A percentile compares a stretch with the other conserved stretches of the same genome.
Evolutionary conservation across 2,329 filamentous ascomycete genomes (phyloP).

Genomic region (Diaporthe citriasiana): DNA sequence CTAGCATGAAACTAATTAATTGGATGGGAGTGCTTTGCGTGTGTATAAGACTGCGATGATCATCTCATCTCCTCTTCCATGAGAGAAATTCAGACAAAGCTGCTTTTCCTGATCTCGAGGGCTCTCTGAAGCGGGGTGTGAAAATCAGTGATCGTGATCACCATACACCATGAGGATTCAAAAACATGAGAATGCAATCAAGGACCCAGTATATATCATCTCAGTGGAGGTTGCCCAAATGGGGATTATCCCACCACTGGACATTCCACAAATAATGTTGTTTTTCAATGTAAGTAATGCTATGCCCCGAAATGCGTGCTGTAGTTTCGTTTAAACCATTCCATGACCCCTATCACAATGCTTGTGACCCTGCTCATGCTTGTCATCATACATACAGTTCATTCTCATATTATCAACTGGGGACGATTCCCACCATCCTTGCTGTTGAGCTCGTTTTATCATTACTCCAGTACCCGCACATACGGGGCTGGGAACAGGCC

Average conservation of each 20-base stretch:
- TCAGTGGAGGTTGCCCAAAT: not conserved
- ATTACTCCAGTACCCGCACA: slow-evolving; percentile 65
- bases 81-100: too few species aligned
- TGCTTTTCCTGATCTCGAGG: not conserved
- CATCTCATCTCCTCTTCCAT: not conserved
- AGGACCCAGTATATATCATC: not conserved
- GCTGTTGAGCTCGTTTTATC: not conserved
- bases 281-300: not conserved
- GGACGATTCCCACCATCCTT: not conserved
- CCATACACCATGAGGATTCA: not conserved
- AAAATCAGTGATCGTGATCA: not conserved
- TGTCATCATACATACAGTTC: slow-evolving; percentile 30
- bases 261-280: not conserved
- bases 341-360: slow-evolving; percentile 1
- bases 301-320: not conserved
- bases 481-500: slow-evolving; percentile 87
- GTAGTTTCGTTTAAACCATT: not conserved
- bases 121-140: not conserved
- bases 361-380: slow-evolving; percentile 33
- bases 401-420: slow-evolving; percentile 5
- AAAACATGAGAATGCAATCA: too few species aligned
- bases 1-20: not conserved
- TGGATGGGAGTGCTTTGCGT: not conserved
- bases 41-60: not conserved
- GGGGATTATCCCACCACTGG: not conserved